phyloP scores from a whole-genome alignment of 768 basidiomycete genomes.

The Boletus rubescentipes region DNA sequence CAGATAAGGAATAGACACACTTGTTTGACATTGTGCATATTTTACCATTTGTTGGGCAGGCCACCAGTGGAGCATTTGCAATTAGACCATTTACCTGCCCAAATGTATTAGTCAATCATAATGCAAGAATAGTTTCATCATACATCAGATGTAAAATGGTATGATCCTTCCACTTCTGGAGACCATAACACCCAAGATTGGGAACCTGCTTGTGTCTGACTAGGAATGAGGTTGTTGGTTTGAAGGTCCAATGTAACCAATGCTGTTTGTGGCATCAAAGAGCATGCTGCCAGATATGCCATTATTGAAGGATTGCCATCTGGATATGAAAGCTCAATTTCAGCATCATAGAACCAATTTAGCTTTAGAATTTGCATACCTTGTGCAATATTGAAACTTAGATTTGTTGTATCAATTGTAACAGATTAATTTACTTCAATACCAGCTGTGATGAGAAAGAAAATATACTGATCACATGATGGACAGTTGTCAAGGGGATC shows the following conservation, averaged over 20 bases:
- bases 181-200: slow-evolving; percentile 7
- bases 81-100: not conserved
- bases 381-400: not conserved
- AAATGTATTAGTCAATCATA: not conserved
- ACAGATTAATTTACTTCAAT: slow-evolving; percentile 2
- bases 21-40: not conserved
- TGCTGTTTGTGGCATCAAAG: not conserved
- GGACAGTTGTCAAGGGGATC: not conserved
- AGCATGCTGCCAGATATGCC: slow-evolving; percentile 9
- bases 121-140: too few species aligned
- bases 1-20: not conserved
- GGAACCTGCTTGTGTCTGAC: not conserved
- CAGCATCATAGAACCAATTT: not conserved
- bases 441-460: slow-evolving; percentile 11
- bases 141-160: not conserved
- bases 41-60: not conserved
- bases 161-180: not conserved
- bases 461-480: not conserved
- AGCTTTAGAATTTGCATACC: not conserved
- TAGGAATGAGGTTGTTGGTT: not conserved
- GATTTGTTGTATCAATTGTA: not conserved
- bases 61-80: not conserved
- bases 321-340: not conserved
- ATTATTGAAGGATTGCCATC: not conserved
- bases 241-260: slow-evolving; percentile 2